Conservation (phyloP, 2,329 filamentous ascomycete species). For the Thelonectria olida region DNA sequence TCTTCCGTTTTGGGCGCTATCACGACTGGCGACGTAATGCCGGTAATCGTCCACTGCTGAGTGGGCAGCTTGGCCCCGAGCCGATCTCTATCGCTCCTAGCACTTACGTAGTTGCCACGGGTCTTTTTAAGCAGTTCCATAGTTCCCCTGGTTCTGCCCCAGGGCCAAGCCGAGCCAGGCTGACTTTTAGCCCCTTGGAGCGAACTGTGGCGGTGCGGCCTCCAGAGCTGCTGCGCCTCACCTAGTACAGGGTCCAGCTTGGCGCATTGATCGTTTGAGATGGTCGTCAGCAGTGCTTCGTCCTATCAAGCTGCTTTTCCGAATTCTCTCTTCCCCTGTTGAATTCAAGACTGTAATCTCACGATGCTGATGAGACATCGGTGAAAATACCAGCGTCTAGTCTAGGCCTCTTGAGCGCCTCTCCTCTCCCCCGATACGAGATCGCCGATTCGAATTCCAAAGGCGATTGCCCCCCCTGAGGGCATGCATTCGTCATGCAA, state of each 20-base stretch:
- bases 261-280: conserved; percentile 24
- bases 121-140: conserved; percentile 30
- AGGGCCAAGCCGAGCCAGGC: conserved; percentile 4
- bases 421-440: conserved; percentile 22
- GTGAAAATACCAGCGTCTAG: conserved; percentile 24
- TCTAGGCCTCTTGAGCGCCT: conserved; percentile 13
- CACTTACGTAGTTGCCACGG: conserved; percentile 26
- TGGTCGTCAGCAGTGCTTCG: conserved; percentile 31
- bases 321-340: not conserved
- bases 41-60: conserved; percentile 20
- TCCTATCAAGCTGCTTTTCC: conserved; percentile 9
- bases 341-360: conserved; percentile 4
- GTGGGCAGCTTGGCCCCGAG: conserved; percentile 23
- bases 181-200: conserved; percentile 19
- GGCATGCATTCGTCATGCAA: conserved; percentile 61
- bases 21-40: conserved; percentile 5
- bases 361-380: conserved; percentile 28
- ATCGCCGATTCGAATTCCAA: conserved; percentile 6
- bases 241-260: conserved; percentile 17
- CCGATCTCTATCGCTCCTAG: conserved; percentile 1
- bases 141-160: conserved; percentile 8
- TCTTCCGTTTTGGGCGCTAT: not conserved
- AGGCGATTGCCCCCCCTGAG: conserved; percentile 48
- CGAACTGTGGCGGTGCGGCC: conserved; percentile 36
- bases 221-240: conserved; percentile 33